These are phyloP conservation scores for Dactylis glomerata DNA, from an alignment of 176 grass and related monocot species.

Conservation along the genomic window DNA sequence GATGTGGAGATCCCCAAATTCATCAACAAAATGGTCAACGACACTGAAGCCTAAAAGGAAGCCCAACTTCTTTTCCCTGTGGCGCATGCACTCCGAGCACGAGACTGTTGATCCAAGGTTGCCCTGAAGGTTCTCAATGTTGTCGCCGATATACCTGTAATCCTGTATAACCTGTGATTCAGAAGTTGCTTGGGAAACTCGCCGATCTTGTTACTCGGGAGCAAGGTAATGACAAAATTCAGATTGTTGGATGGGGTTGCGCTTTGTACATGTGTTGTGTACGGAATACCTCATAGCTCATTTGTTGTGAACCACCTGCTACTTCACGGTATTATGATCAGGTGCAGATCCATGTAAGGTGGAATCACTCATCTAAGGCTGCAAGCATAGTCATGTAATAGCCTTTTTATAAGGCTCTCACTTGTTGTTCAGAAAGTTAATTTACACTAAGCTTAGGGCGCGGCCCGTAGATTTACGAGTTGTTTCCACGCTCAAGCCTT, in stretches of 20 bases:
- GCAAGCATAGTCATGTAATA: neutral
- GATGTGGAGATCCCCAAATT: conserved; percentile 41
- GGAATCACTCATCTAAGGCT: neutral
- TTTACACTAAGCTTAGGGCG: neutral
- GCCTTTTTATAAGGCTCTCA: neutral
- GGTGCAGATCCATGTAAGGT: neutral
- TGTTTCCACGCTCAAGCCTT: too few relatives aligned
- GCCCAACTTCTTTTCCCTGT: neutral
- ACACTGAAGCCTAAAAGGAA: neutral
- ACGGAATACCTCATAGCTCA: neutral
- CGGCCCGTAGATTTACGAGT: too few relatives aligned
- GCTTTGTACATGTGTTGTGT: neutral
- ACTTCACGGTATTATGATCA: neutral
- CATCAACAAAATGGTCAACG: conserved; percentile 41
- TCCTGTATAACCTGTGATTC: neutral
- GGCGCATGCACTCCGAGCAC: conserved; percentile 2
- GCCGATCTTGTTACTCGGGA: neutral
- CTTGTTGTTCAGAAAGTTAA: neutral
- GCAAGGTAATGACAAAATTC: neutral
- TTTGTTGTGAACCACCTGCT: neutral
- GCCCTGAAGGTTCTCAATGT: neutral
- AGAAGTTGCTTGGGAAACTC: neutral
- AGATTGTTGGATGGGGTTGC: neutral
- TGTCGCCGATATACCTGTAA: neutral
- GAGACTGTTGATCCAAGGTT: neutral